Percentiles rank a stretch among this genome's conserved stretches.
Conservation (phyloP, 306 rosid genomes). For the Canavalia ensiformis region DNA sequence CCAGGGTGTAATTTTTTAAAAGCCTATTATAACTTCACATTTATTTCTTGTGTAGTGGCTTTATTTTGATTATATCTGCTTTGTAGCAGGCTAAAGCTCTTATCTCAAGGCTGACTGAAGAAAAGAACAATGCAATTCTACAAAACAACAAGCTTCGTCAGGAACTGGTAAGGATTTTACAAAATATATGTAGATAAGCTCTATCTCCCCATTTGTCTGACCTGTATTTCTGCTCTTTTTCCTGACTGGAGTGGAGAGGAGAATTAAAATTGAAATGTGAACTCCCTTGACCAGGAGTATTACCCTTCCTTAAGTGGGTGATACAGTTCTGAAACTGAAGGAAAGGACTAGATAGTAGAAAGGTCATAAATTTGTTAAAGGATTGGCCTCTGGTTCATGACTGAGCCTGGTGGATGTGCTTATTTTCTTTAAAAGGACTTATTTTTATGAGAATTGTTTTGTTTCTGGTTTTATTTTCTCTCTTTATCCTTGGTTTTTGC, state of each 20-base stretch:
- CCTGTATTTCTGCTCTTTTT: neutral
- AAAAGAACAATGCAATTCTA: slow-evolving; percentile 73
- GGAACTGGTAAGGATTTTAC: slow-evolving; percentile 74
- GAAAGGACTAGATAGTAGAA: slow-evolving; percentile 23
- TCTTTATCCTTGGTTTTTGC: neutral
- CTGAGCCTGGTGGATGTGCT: slow-evolving; percentile 33
- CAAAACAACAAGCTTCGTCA: slow-evolving; percentile 78
- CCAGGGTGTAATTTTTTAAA: slow-evolving; percentile 3
- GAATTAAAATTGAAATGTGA: slow-evolving; percentile 22
- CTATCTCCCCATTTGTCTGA: neutral
- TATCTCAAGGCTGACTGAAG: slow-evolving; percentile 72
- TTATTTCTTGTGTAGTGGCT: neutral
- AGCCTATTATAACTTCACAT: neutral
- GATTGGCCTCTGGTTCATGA: slow-evolving; percentile 9
- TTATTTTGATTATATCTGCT: slow-evolving; percentile 8
- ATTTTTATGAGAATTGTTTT: neutral
- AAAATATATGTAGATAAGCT: slow-evolving; percentile 2
- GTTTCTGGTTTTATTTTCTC: slow-evolving; percentile 13
- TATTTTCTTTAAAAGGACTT: slow-evolving; percentile 23
- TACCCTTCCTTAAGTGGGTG: slow-evolving; percentile 10
- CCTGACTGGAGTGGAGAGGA: neutral
- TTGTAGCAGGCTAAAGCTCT: slow-evolving; percentile 71
- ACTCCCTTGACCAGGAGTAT: slow-evolving; percentile 36
- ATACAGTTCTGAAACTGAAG: slow-evolving; percentile 23
- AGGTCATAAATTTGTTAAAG: slow-evolving; percentile 1